Conservation (phyloP, 73 alveolate species). For the Breviolum minutum region DNA sequence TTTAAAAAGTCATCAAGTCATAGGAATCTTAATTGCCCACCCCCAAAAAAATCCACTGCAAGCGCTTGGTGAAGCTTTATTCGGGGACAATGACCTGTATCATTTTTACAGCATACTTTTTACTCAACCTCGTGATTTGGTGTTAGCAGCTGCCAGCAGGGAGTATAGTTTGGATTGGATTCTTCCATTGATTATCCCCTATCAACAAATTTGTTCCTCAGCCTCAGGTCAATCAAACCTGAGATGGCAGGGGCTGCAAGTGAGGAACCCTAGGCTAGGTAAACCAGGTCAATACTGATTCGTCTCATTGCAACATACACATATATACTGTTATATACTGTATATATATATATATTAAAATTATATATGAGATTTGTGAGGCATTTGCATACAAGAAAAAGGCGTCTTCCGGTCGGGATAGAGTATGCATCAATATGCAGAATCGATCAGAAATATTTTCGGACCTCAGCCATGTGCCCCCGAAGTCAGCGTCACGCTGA, state of each 20-base stretch:
- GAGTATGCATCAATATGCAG: not conserved
- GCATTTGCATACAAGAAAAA: not conserved
- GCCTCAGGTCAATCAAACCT: constrained; percentile 30
- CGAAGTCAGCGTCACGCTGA: not conserved
- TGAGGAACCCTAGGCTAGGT: not conserved
- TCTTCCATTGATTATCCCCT: no score
- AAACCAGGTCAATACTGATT: not conserved
- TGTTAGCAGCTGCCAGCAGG: not conserved
- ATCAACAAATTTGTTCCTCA: not conserved
- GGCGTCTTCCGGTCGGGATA: not conserved
- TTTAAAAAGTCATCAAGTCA: no score
- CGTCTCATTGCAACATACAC: not conserved
- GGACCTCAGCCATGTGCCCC: not conserved
- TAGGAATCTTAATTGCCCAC: no score
- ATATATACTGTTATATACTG: not conserved
- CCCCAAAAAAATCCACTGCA: no score
- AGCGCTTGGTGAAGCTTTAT: no score
- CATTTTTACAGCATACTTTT: not conserved
- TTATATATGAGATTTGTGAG: not conserved
- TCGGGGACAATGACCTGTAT: not conserved
- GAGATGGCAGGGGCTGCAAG: constrained; percentile 60
- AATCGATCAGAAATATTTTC: not conserved
- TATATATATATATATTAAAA: not conserved
- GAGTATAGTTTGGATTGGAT: not conserved
- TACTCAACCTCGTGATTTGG: not conserved